Evolutionary conservation across 192 early-diverging fungal species (phyloP), one percentile per base, ranked within the genome.

Genomic region (Entomortierella lignicola): DNA sequence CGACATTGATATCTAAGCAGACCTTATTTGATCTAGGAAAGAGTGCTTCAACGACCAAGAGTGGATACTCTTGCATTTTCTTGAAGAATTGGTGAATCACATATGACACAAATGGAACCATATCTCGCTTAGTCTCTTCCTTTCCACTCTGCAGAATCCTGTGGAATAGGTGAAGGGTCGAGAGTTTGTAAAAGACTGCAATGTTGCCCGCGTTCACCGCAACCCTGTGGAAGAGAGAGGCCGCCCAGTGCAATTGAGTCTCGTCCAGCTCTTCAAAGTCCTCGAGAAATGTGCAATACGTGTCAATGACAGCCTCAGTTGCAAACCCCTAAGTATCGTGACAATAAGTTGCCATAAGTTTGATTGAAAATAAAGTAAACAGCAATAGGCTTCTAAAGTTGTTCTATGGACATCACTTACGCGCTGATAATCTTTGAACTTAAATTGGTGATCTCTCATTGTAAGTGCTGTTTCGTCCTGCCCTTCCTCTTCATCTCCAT

Each of bases 151-250:
- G 66, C n/a, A 90, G 47, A 55, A 92, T 89, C 4, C 81, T 79
- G 60, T 91, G 87, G 51, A 92, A 91, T 2, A 92, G 77, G 8
- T 91, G 84, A n/a, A 92, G 55, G 0, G 80, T 81, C 10, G 91
- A 89, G 7, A 90, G 75, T 86, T 90, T 85, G 69, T 85, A 93
- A 61, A 93, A 89, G 2, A 90, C 55, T 2, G 85, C 72, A 43
- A 85, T 85, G 8, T 75, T 80, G 34, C 82, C 57, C 23, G 77
- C 80, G 50, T 88, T 90, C 20, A 93, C 86, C 59, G 89, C 90
- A 2, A 93, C 83, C 7, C 92, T 86, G 69, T 93, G 89, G 44
- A 93, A 86, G 69, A 93, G 81, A 11, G 75, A 77, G 8, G 89
- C 88, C 5, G 87, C 83, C 29, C 79, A 83, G 54, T 85, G 84